Evolutionary conservation across 345 rosid genomes (phyloP).

Genomic region (Cardamine resedifolia): DNA sequence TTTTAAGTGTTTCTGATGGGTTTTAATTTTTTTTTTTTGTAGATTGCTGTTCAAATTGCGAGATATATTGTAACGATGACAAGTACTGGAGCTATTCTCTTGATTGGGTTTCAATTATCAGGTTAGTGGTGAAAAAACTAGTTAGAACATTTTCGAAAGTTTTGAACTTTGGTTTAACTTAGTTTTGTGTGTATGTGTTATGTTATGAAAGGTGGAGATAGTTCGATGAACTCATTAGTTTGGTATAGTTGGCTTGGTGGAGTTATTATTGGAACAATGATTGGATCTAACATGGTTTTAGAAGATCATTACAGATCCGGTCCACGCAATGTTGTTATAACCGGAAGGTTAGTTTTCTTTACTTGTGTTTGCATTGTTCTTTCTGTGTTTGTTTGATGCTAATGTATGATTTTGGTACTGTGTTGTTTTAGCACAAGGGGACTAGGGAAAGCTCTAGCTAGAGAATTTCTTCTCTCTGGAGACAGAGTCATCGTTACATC

Average conservation of each 20-base stretch:
- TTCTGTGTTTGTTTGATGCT: neutral
- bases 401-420: slow-evolving; percentile 11
- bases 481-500: slow-evolving; percentile 86
- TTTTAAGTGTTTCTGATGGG: neutral
- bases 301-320: slow-evolving; percentile 95
- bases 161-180: slow-evolving; percentile 1
- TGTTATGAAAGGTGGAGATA: slow-evolving; percentile 67
- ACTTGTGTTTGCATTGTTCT: neutral
- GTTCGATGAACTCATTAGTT: slow-evolving; percentile 73
- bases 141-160: neutral
- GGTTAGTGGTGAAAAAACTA: slow-evolving; percentile 44
- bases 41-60: slow-evolving; percentile 85
- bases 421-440: slow-evolving; percentile 74
- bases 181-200: slow-evolving; percentile 4
- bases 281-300: slow-evolving; percentile 86
- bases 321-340: slow-evolving; percentile 89
- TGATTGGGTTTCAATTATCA: slow-evolving; percentile 80
- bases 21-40: neutral
- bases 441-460: slow-evolving; percentile 94
- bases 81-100: slow-evolving; percentile 87
- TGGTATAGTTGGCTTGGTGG: slow-evolving; percentile 99
- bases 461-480: slow-evolving; percentile 94
- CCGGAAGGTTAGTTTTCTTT: slow-evolving; percentile 69
- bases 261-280: slow-evolving; percentile 88
- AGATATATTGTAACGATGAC: slow-evolving; percentile 93